phyloP scores from a whole-genome alignment of 2,329 filamentous ascomycete genomes.

The Monilinia laxa region DNA sequence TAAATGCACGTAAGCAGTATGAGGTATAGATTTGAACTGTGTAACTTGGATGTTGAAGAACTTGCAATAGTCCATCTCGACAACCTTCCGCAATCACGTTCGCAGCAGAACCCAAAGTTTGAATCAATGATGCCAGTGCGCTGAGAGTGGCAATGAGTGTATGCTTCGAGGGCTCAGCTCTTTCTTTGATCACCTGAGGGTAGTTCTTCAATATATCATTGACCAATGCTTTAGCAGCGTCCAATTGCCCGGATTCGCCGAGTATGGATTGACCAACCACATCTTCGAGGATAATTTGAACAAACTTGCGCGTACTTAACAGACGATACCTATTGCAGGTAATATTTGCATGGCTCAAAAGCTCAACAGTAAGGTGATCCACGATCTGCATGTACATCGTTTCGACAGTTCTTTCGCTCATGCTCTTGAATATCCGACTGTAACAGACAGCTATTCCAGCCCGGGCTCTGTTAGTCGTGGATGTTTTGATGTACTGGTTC shows the following conservation, averaged over 20 bases:
- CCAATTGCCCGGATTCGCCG: slow-evolving; percentile 84
- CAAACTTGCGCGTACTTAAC: slow-evolving; percentile 78
- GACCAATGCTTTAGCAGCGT: slow-evolving; percentile 76
- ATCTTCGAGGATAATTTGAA: slow-evolving; percentile 80
- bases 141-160: slow-evolving; percentile 76
- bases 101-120: slow-evolving; percentile 77
- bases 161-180: slow-evolving; percentile 85
- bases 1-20: slow-evolving; percentile 80
- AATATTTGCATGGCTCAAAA: slow-evolving; percentile 74
- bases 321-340: slow-evolving; percentile 84
- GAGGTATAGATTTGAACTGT: slow-evolving; percentile 91
- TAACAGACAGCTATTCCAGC: slow-evolving; percentile 88
- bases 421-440: slow-evolving; percentile 70
- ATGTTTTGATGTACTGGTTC: slow-evolving; percentile 72
- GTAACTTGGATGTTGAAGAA: slow-evolving; percentile 92
- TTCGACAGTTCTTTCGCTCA: slow-evolving; percentile 83
- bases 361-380: slow-evolving; percentile 74
- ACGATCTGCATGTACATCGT: slow-evolving; percentile 78
- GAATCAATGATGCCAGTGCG: slow-evolving; percentile 75
- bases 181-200: slow-evolving; percentile 82
- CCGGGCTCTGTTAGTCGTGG: slow-evolving; percentile 76
- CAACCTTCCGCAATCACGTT: slow-evolving; percentile 77
- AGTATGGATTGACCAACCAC: slow-evolving; percentile 78
- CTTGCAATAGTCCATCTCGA: slow-evolving; percentile 83
- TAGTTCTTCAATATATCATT: slow-evolving; percentile 94